Conservation (phyloP, 495 filamentous ascomycete species). For the Neurospora sp. region DNA sequence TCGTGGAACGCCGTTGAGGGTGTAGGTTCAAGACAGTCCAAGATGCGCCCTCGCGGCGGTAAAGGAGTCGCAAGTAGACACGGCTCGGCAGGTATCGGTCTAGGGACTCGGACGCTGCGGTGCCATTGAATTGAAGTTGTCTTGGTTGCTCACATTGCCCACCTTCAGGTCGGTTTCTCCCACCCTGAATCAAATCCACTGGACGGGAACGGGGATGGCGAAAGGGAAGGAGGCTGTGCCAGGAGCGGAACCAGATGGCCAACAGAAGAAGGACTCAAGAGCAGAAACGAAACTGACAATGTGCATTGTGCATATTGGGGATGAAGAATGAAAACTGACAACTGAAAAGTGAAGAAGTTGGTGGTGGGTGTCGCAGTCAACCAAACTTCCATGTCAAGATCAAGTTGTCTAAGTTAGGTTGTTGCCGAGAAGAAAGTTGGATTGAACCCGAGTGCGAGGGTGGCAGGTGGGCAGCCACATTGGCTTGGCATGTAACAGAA, state of each 20-base stretch:
- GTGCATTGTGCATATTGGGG: not conserved
- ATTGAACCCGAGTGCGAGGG: not conserved
- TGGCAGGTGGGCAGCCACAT: not conserved
- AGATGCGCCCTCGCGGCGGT: not conserved
- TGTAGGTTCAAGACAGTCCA: not conserved
- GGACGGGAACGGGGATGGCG: not conserved
- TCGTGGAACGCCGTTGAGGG: not conserved
- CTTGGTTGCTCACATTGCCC: not conserved
- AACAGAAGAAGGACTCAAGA: not conserved
- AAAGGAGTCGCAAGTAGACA: not conserved
- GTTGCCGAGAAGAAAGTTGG: not conserved
- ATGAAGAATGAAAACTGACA: not conserved
- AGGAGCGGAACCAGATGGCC: not conserved
- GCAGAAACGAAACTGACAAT: not conserved
- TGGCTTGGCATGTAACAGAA: conserved; percentile 3
- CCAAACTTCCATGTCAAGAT: not conserved
- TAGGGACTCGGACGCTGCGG: not conserved
- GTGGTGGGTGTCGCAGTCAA: not conserved
- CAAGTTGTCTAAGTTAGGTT: not conserved
- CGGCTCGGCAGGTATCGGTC: conserved; percentile 11
- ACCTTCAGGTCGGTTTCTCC: not conserved
- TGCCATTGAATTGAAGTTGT: not conserved
- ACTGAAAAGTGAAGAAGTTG: not conserved
- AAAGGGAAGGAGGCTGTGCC: not conserved
- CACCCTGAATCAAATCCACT: not conserved